Conservation (phyloP, 2,329 filamentous ascomycete genomes). For the Aspergillus fijiensis region DNA sequence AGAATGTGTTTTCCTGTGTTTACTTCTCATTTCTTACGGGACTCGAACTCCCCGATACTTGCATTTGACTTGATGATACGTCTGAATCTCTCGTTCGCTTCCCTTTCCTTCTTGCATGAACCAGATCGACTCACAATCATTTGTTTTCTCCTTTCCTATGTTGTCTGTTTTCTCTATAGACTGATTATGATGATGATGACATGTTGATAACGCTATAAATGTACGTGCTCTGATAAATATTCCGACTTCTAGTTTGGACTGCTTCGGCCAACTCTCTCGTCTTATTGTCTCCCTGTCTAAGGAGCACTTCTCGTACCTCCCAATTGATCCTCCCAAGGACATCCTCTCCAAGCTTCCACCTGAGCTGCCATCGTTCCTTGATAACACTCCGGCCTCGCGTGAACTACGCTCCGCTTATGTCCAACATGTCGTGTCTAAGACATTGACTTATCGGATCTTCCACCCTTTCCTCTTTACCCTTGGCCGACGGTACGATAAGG, state of each 20-base stretch:
- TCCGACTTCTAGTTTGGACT: conserved; percentile 48
- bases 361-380: conserved; percentile 55
- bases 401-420: conserved; percentile 56
- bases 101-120: conserved; percentile 11
- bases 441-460: conserved; percentile 58
- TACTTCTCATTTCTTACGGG: conserved; percentile 17
- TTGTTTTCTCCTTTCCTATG: conserved; percentile 19
- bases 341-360: conserved; percentile 53
- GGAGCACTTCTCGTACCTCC: conserved; percentile 54
- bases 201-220: conserved; percentile 39
- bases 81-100: conserved; percentile 3
- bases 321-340: conserved; percentile 51
- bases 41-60: conserved; percentile 13
- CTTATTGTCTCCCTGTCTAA: conserved; percentile 54
- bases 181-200: conserved; percentile 24
- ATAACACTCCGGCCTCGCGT: conserved; percentile 52
- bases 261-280: conserved; percentile 52
- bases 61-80: conserved; percentile 2
- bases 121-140: conserved; percentile 12
- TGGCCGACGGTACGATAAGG: conserved; percentile 54
- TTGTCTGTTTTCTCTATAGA: conserved; percentile 22
- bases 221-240: conserved; percentile 44
- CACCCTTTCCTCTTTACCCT: conserved; percentile 59
- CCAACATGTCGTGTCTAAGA: conserved; percentile 56
- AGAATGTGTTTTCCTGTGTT: conserved; percentile 10